These are phyloP conservation scores for Styphnolobium japonicum DNA, from an alignment of 306 rosid species.

Conservation along the genomic window DNA sequence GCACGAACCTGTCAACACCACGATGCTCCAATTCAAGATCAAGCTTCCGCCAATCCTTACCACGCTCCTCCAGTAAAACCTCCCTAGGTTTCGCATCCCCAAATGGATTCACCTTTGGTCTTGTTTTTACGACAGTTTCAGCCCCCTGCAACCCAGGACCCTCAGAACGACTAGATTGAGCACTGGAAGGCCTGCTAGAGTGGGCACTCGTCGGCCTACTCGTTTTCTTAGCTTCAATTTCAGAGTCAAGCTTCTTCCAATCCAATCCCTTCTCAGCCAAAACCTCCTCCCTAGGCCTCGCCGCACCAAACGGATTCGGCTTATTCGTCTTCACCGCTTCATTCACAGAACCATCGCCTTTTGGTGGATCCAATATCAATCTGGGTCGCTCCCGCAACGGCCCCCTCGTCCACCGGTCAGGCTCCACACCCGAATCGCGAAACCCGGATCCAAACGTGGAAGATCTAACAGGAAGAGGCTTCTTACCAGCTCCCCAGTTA, in stretches of 20 bases:
- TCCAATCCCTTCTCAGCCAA: conserved; percentile 91
- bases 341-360: conserved; percentile 36
- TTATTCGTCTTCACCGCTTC: conserved; percentile 55
- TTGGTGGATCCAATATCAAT: conserved; percentile 75
- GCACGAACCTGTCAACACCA: conserved; percentile 63
- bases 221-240: conserved; percentile 76
- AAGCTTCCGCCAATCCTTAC: conserved; percentile 92
- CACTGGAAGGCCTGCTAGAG: conserved; percentile 92
- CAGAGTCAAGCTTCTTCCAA: conserved; percentile 87
- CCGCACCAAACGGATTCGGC: conserved; percentile 84
- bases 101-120: conserved; percentile 84
- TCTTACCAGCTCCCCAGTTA: conserved; percentile 73
- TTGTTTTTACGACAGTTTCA: conserved; percentile 55
- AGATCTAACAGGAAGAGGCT: conserved; percentile 56
- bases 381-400: conserved; percentile 65
- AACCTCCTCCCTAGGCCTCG: conserved; percentile 92
- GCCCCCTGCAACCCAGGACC: conserved; percentile 56
- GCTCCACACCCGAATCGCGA: conserved; percentile 57
- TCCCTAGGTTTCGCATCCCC: conserved; percentile 98
- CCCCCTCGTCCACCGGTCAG: conserved; percentile 78
- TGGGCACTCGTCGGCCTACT: conserved; percentile 86
- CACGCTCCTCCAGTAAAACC: conserved; percentile 77
- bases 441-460: conserved; percentile 71
- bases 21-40: conserved; percentile 90
- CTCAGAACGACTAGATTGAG: conserved; percentile 87